Evolutionary conservation across 2,329 filamentous ascomycete genomes (phyloP), one percentile per base, ranked within the genome.

Genomic region (Fusarium acutatum): DNA sequence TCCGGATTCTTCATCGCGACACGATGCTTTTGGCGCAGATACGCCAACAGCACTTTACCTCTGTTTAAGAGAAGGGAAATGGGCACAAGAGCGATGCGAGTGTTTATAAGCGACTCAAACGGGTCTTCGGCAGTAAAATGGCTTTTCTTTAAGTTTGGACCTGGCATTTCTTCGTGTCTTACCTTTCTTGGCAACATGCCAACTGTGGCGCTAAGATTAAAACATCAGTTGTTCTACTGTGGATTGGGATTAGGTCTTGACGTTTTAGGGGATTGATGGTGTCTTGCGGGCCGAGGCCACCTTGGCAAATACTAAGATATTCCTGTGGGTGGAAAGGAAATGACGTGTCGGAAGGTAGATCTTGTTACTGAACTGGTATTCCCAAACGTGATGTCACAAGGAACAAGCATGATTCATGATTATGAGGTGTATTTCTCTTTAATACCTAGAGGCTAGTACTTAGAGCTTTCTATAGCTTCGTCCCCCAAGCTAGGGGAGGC

Each of bases 111-210:
- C 7, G 11, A 10, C 1, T 3, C 14, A 1, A 20, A 12, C n/a
- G 38, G 34, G 12, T 14, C 3, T 30, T 30, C 57, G n/a, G 30
- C 26, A 22, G n/a, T 56, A 56, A 35, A 1, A 30, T 46, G 43
- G 10, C 34, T 60, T 34, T 20, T 1, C 2, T 22, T 24, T 44
- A 7, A 15, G 26, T 67, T 60, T 35, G 6, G 18, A 2, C 40
- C 24, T 58, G 24, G 43, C 38, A 53, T 44, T 61, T 64, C 22
- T 14, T 28, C n/a, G 15, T 7, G 24, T 41, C 20, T 43, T 44
- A 6, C 22, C 46, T 8, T 24, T 34, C 46, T 58, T 70, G 46
- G 65, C 52, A 41, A 35, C 66, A 69, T 69, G 34, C 67, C 67
- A 38, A 30, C n/a, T 1, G 14, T n/a, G 20, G 40, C 66, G 52